Evolutionary conservation across 768 basidiomycete genomes (phyloP), one percentile per base, ranked within the genome.

Genomic region (Daedalea quercina): DNA sequence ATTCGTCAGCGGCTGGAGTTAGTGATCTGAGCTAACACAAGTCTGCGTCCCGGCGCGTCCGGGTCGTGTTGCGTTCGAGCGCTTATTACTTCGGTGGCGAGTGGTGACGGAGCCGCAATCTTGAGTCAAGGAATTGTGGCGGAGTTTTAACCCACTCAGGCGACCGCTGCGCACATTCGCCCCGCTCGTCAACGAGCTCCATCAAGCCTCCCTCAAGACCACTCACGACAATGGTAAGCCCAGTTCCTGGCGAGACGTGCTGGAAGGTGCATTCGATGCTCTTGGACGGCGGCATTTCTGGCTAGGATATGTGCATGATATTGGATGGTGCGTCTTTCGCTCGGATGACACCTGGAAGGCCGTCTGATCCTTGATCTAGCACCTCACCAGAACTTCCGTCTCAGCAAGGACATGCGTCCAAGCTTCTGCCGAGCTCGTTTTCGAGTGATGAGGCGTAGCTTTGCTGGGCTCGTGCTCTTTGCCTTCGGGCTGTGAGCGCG

Each of bases 401-500:
- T 45, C 52, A 53, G 48, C 52, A 53, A 46, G n/a, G 20, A 37
- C 22, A 35, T 6, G 15, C 25, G 48, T 50, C 35, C 48, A 23
- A 22, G 48, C 47, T 53, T 59, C 42, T 37, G 72, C 72, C 51
- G 76, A 80, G 76, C 71, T 47, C 62, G 44, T 45, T 28, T 12
- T n/a, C 20, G 50, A 47, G 54, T 25, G 37, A 51, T 61, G 72
- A 69, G 53, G 74, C 66, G 54, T 57, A 50, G 51, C 66, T 57
- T 57, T 65, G 75, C 76, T 77, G 76, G 75, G 72, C 67, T 65
- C 63, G 64, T 53, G 44, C 35, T 57, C 42, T 25, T 54, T 47
- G 46, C 42, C 60, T 50, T 52, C 46, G 42, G 56, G 62, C 59
- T 17, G 34, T 50, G 40, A 22, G 50, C 58, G 62, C 54, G 68